Evolutionary conservation across 768 basidiomycete species (phyloP), one percentile per base, ranked within the genome.

Genomic region (Tulasnella sp.): DNA sequence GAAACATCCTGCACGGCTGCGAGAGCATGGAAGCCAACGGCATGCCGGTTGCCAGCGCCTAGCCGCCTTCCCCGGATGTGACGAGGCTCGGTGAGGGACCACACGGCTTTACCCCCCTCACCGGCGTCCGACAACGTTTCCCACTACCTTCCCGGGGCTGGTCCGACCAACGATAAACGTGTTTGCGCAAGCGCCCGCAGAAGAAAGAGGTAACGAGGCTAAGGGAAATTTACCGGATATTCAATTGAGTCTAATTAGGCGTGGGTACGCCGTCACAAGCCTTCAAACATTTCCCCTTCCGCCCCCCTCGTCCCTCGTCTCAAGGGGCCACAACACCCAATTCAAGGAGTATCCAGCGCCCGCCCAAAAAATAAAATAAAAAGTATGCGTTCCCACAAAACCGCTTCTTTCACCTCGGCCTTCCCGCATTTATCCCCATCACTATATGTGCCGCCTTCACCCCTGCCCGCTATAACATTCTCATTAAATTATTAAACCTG

Each of bases 31-130:
- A 64, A 64, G 60, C 31, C 60, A 64, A 64, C 60, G 60, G 31
- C 60, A 64, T 28, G 5, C 60, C n/a, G 60, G 60, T 64, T 64
- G 60, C 60, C 60, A 28, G 60, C 60, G 60, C 60, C 64, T 69
- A 37, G 18, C 34, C 34, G 64, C 12, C 16, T 28, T 69, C 6
- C 34, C 64, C 28, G 8, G 34, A 14, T 5, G 64, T 6, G 4
- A 37, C 31, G 31, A n/a, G 28, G 2, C 9, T 69, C 34, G 64
- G 34, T 8, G 64, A 69, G 31, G 64, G 34, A 69, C 64, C 28
- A 69, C 64, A 37, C 54, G 54, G 24, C 54, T 14, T 69, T 24
- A 2, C 64, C 34, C 31, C 24, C 18, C 60, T 5, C 3, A 2
- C 24, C 60, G 60, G 31, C 31, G 24, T 31, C 60, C 60, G 60